Conservation (phyloP, 176 grass and related monocot species). For the Eragrostis nindensis region DNA sequence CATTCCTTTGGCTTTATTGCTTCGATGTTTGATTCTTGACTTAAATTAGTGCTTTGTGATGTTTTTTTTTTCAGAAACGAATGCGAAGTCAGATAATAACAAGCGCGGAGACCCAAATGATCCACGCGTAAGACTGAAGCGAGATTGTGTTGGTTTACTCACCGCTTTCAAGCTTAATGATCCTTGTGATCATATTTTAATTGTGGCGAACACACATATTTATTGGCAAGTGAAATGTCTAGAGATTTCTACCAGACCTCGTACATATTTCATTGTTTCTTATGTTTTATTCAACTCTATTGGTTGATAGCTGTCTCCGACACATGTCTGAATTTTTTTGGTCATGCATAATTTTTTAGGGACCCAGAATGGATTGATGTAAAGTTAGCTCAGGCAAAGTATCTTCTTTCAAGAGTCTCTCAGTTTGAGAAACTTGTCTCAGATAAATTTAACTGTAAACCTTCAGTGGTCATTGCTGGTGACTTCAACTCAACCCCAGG, state of each 20-base stretch:
- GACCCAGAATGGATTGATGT: slow-evolving; percentile 89
- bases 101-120: slow-evolving; percentile 78
- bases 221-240: slow-evolving; percentile 68
- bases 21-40: slow-evolving; percentile 13
- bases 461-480: slow-evolving; percentile 85
- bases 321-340: slow-evolving; percentile 20
- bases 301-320: neutral
- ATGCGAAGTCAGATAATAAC: slow-evolving; percentile 27
- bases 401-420: slow-evolving; percentile 78
- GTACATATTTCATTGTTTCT: slow-evolving; percentile 31
- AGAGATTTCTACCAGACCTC: neutral
- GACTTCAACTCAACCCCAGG: slow-evolving; percentile 94
- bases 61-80: slow-evolving; percentile 49
- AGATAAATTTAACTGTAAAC: slow-evolving; percentile 63
- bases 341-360: slow-evolving; percentile 56
- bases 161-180: slow-evolving; percentile 88
- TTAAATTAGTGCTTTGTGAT: neutral
- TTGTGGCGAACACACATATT: slow-evolving; percentile 92
- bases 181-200: slow-evolving; percentile 68
- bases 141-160: slow-evolving; percentile 88
- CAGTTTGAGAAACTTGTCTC: slow-evolving; percentile 76
- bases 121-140: slow-evolving; percentile 85
- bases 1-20: slow-evolving; percentile 16
- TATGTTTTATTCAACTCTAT: slow-evolving; percentile 31
- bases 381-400: slow-evolving; percentile 93